Conservation (phyloP, 108 stramenopile species). For the Skeletonema menzelii region DNA sequence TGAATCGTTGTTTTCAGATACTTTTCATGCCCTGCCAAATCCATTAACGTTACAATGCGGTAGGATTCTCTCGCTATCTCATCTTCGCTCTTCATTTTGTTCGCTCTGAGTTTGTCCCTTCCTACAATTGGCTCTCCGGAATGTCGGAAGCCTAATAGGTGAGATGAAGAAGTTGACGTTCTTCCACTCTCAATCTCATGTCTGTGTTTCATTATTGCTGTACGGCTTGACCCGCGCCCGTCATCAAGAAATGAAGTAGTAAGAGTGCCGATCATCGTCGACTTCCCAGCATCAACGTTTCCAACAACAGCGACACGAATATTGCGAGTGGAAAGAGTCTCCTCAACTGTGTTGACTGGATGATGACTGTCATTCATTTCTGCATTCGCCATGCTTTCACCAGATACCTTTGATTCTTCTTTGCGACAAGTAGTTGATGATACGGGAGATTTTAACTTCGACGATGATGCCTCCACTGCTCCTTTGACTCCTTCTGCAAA, state of each 20-base stretch:
- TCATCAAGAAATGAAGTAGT: constrained; percentile 92
- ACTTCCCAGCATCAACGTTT: constrained; percentile 98
- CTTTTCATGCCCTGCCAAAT: constrained; percentile 98
- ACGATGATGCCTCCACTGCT: constrained; percentile 15
- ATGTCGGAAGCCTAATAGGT: constrained; percentile 91
- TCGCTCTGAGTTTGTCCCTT: constrained; percentile 62
- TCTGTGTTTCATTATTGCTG: constrained; percentile 94
- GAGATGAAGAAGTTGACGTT: constrained; percentile 93
- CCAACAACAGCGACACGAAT: constrained; percentile 95
- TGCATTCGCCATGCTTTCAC: constrained; percentile 14
- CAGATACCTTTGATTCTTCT: neutral
- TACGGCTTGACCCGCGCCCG: constrained; percentile 93
- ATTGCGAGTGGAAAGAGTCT: constrained; percentile 82
- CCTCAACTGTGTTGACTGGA: constrained; percentile 46
- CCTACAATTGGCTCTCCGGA: constrained; percentile 80
- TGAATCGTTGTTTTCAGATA: constrained; percentile 99
- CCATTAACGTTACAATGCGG: constrained; percentile 91
- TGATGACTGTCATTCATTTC: neutral
- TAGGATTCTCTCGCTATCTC: constrained; percentile 84
- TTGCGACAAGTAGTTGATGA: neutral
- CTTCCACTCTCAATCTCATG: constrained; percentile 98
- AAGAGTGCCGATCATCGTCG: constrained; percentile 93
- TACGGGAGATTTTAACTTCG: neutral
- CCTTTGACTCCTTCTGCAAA: constrained; percentile 28
- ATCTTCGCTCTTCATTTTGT: constrained; percentile 78